Percentiles rank a stretch among this genome's conserved stretches.
These are phyloP conservation scores for Diospyros lotus DNA, from an alignment of 148 eudicot species.

Conservation along the genomic window DNA sequence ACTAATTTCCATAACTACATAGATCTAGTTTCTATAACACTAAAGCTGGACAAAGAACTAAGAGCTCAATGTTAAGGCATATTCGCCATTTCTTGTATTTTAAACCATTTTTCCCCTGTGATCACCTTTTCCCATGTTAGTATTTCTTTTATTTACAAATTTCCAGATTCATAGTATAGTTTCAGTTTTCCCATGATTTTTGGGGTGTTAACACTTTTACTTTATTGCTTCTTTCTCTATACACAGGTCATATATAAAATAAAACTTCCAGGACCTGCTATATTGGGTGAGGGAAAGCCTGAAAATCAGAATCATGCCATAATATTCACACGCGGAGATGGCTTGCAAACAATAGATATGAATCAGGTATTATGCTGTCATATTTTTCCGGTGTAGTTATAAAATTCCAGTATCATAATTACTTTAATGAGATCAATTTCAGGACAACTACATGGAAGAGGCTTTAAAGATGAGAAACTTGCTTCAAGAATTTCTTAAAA, in stretches of 20 bases:
- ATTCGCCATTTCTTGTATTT: too few relatives aligned
- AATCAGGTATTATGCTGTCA: slow-evolving; percentile 54
- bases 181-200: too few relatives aligned
- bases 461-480: slow-evolving; percentile 98
- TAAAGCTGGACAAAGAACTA: too few relatives aligned
- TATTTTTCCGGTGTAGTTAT: not conserved
- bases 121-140: too few relatives aligned
- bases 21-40: too few relatives aligned
- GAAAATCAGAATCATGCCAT: slow-evolving; percentile 98
- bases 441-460: slow-evolving; percentile 99
- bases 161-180: too few relatives aligned
- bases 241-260: slow-evolving; percentile 70
- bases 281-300: slow-evolving; percentile 94
- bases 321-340: slow-evolving; percentile 95
- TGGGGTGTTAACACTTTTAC: not conserved
- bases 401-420: not conserved
- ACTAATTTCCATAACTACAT: too few relatives aligned
- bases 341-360: slow-evolving; percentile 95
- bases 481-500: slow-evolving; percentile 89
- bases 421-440: slow-evolving; percentile 13
- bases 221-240: slow-evolving; percentile 3
- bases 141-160: too few relatives aligned
- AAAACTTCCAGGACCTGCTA: slow-evolving; percentile 89
- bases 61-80: too few relatives aligned
- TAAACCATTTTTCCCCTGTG: too few relatives aligned